Evolutionary conservation across 176 grass and related monocot genomes (phyloP), one percentile per base, ranked within the genome.

Genomic region (Olyra latifolia): DNA sequence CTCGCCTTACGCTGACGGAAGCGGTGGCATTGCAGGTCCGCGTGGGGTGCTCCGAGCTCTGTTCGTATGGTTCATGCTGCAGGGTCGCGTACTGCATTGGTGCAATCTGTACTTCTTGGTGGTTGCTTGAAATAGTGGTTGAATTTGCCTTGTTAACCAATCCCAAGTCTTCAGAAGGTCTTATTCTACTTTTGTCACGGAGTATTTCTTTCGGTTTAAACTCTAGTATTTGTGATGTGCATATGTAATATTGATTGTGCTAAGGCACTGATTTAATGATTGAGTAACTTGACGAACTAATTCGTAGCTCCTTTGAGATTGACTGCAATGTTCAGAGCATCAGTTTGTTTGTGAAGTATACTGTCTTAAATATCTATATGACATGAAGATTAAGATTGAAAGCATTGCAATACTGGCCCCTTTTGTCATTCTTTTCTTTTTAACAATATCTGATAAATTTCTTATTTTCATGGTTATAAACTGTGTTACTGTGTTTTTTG

Each of bases 11-110:
- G 59, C 60, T 88, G 63, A 84, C 50, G 44, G 30, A 68, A 54
- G 58, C 32, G 23, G 23, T 35, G 28, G 75, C 49, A 23, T 59
- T 74, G 46, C 59, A 99, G 96, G 92, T 99, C 28, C 86, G 88
- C 10, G 84, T 64, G 77, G 90, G 89, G 32, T 99, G 90, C 86
- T 99, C 95, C 90, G 89, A 89, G 82, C 70, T 72, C 9, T 29
- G 16, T 79, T 77, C 28, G 74, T 63, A 41, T 90, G 19, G 58
- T 70, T 80, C 15, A 1, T 61, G 32, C 9, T 47, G 28, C 11
- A 45, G 20, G 15, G 29, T 48, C 29, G 4, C 4, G 11, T 45
- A 76, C 73, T 66, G 56, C 28, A 74, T 52, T 77, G 12, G 15
- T 30, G 46, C 41, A 42, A 55, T 19, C 14, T 82, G 28, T 87